Base-by-base conservation (phyloP, 106 monocot genomes). In the Dendrobium chrysotoxum region DNA sequence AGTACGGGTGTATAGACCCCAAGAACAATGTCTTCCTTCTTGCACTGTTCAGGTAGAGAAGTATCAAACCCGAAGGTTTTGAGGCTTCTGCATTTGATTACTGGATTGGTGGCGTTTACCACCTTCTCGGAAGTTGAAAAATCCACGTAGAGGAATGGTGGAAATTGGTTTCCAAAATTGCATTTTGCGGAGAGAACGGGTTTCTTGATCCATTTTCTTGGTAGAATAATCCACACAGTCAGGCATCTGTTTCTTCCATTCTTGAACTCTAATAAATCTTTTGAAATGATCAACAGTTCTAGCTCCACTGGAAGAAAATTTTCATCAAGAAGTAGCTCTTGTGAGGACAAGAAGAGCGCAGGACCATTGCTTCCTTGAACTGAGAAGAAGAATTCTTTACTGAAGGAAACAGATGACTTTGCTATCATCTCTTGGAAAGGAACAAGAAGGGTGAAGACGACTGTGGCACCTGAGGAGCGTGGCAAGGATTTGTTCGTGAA, bases 91-190 rank as follows among this genome's bases (percentile, higher is more conserved):
- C 78, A 72, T 15, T 83, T 75, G 40, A 93, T 68, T 1, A 79
- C 86, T 79, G 89, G 91, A 17, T 84, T 23, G 42, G 88, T 86
- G 2, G 89, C 89, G 15, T 50, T 50, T 84, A 88, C 86, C 17
- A 89, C 89, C 53, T 86, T 83, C 0, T 87, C 89, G 11, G 93
- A 89, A 0, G 89, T 93, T 13, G 95, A 91, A 79, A 96, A 93
- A 0, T 93, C 93, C 4, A 93, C 89, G 65, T 85, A 93, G 86
- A 89, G 91, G 64, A 41, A 85, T 39, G 93, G 88, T 16, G 38
- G 30, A 40, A 93, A 85, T 17, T 76, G 64, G 28, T 41, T 35
- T 4, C 84, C 85, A 11, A 93, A 86, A 65, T 88, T 85, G 40
- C 73, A 79, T 20, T 26, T 64, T 4, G 61, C 3, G 5, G 81